phyloP scores from a whole-genome alignment of 1,284 basidiomycete genomes.

The Coniferiporia weirii region DNA sequence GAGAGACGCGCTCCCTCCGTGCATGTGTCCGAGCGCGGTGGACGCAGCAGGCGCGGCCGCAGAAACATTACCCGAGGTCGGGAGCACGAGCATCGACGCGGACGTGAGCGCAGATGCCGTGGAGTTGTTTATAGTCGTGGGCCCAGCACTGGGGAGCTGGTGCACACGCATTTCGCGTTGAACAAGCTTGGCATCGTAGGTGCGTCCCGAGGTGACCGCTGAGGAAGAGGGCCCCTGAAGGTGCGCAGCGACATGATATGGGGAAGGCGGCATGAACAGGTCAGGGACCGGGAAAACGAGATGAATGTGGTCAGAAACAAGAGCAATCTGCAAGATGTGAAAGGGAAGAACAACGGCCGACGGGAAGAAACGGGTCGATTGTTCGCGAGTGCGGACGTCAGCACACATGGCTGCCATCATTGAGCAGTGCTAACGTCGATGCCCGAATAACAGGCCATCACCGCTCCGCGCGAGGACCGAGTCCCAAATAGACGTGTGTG shows the following conservation, averaged over 20 bases:
- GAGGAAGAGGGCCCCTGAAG: slow-evolving; percentile 15
- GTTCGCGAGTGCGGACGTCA: too few species aligned
- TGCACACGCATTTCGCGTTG: slow-evolving; percentile 19
- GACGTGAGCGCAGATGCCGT: slow-evolving; percentile 29
- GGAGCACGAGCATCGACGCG: slow-evolving; percentile 30
- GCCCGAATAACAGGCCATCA: background rate
- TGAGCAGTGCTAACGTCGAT: background rate
- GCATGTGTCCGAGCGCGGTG: slow-evolving; percentile 21
- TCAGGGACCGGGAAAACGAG: too few species aligned
- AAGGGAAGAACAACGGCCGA: background rate
- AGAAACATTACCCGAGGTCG: slow-evolving; percentile 26
- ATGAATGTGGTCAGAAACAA: too few species aligned
- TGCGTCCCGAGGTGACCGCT: slow-evolving; percentile 16
- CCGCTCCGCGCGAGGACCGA: too few species aligned
- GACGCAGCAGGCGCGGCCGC: slow-evolving; percentile 11
- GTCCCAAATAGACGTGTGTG: background rate
- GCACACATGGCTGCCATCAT: too few species aligned
- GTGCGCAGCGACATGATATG: background rate
- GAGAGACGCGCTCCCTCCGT: slow-evolving; percentile 19
- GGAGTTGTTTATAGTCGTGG: slow-evolving; percentile 12
- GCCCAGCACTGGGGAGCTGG: slow-evolving; percentile 10
- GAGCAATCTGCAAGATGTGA: background rate
- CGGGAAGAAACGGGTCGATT: too few species aligned
- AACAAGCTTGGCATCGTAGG: slow-evolving; percentile 21
- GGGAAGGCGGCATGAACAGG: too few species aligned